Conservation (phyloP, 2,329 filamentous ascomycete genomes). For the Fusarium drepaniforme region DNA sequence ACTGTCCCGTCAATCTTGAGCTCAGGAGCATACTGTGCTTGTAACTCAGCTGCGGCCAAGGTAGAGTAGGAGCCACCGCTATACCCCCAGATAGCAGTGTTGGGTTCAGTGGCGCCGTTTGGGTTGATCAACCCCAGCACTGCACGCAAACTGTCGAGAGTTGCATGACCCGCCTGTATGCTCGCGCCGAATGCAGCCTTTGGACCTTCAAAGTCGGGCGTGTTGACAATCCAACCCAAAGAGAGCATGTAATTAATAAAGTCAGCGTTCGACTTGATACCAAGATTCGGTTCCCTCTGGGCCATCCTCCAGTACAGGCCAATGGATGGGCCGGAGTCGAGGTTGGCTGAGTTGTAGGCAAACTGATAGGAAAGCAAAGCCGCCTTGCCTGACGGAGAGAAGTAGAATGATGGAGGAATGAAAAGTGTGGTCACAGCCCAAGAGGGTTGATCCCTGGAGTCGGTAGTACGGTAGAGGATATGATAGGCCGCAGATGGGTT, state of each 20-base stretch:
- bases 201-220: conserved; percentile 59
- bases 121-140: conserved; percentile 39
- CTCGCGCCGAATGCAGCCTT: conserved; percentile 56
- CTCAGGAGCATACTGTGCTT: conserved; percentile 26
- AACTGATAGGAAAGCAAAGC: conserved; percentile 34
- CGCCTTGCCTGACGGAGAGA: conserved; percentile 12
- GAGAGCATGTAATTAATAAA: conserved; percentile 19
- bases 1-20: conserved; percentile 18
- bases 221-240: conserved; percentile 30
- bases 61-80: conserved; percentile 39
- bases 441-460: conserved; percentile 48
- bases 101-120: background rate
- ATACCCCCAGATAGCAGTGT: conserved; percentile 33
- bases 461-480: conserved; percentile 54
- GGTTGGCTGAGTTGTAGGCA: conserved; percentile 37
- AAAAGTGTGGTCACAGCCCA: conserved; percentile 56
- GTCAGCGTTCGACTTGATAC: conserved; percentile 21
- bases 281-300: conserved; percentile 12
- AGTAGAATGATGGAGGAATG: conserved; percentile 34
- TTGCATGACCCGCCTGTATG: conserved; percentile 54
- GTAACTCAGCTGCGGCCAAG: conserved; percentile 28
- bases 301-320: conserved; percentile 21
- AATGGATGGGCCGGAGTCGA: conserved; percentile 34
- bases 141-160: conserved; percentile 56
- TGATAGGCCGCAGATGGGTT: conserved; percentile 43